Base-by-base conservation (phyloP, 2,329 filamentous ascomycete genomes). In the Neofusicoccum ribis region DNA sequence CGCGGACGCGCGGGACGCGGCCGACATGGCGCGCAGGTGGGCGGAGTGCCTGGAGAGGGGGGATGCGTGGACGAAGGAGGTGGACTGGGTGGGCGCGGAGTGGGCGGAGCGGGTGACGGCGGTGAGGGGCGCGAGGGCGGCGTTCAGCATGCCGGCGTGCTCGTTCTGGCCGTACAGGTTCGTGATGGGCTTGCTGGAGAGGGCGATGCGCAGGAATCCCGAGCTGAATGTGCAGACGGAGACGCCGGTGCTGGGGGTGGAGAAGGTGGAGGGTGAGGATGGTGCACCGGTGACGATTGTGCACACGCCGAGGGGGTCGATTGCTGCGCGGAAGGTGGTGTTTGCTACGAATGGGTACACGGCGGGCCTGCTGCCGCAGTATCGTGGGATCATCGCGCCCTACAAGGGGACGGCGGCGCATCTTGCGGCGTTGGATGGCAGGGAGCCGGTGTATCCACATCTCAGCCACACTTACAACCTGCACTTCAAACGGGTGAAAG, bases 371-470 rank as follows among this genome's bases (percentile, higher is more conserved):
- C 51, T 73, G 1, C 67, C 67, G 1, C 20, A 80, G 46, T 78
- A 74, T 47, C 79, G 72, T 1, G 80, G 80, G 23, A 61, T 70
- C 11, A 74, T 79, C 34, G 68, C 72, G 3, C 76, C 77, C 8
- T 54, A 74, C 5, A 69, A 71, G 12, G 76, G 76, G 7, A 72
- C 71, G 34, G 23, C 17, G 3, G 66, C 67, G 3, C 71, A 72
- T 49, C 68, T 71, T 39, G 43, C 54, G 34, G 3, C 46, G 17
- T 0, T 3, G 31, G 58, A 61, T 23, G 41, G 43, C 17, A 47
- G 43, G 39, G 4, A 37, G 5, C 59, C 51, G 1, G 43, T 54
- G 63, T 31, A 56, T 54, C 70, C 72, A 1, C 71, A 72, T 46
- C 66, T 73, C 0, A 66, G 63, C 1, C 65, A 67, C 17, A 73